Evolutionary conservation across 306 rosid genomes (phyloP), one percentile per base, ranked within the genome.

Genomic region (Clitoria ternatea): DNA sequence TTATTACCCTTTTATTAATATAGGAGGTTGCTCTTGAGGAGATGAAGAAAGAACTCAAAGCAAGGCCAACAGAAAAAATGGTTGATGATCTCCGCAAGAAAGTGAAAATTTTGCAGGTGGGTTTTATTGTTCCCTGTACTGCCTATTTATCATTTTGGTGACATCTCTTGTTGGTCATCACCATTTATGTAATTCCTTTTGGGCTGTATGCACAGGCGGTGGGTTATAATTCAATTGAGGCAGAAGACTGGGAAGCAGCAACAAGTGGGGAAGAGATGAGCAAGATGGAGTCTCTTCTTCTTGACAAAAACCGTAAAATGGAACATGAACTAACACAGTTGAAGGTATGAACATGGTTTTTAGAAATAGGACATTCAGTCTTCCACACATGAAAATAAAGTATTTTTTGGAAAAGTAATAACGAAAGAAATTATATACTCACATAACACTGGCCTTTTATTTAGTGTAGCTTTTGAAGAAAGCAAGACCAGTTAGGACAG

Each of bases 201-300:
- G 63, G 11, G 20, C 72, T 75, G 61, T 75, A 66, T 62, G 30
- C 60, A 66, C 80, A 94, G 99, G 99, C 97, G 2, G 97, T 94
- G 48, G 97, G 95, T 64, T 94, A 94, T 86, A 94, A 94, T 73
- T 94, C 97, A 15, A 91, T 94, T 69, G 99, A 94, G 86, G 96
- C 96, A 26, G 99, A 94, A 84, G 99, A 94, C 85, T 94, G 99
- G 99, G 97, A 94, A 59, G 95, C 66, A 50, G 95, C 99, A 76
- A 91, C 97, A 45, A 87, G 96, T 36, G 99, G 95, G 81, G 99
- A 94, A 76, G 98, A 94, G 87, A 87, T 91, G 97, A 94, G 97
- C 86, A 89, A 89, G 92, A 89, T 94, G 99, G 99, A 94, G 79
- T 89, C 95, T 78, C 97, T 94, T 81, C 99, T 94, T 81, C 99